Evolutionary conservation across 23 red algal genomes (phyloP).

Genomic region (Pyropia yezoensis): DNA sequence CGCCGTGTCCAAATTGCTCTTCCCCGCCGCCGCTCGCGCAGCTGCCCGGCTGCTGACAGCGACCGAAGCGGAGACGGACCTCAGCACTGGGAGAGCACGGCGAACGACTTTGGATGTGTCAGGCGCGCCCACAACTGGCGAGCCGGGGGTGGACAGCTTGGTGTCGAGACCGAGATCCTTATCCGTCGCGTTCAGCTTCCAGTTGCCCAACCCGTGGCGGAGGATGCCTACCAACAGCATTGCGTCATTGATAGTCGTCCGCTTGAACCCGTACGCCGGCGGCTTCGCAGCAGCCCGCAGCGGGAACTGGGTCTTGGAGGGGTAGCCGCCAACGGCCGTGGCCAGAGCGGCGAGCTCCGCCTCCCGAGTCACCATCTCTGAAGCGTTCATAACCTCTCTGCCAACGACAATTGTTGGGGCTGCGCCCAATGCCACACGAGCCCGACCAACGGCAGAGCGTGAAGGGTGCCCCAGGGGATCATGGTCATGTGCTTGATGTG

Average conservation of each 20-base stretch:
- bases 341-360: constrained; percentile 54
- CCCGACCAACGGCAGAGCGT: no score
- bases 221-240: constrained; percentile 76
- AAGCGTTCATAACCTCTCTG: constrained; percentile 49
- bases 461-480: no score
- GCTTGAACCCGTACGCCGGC: constrained; percentile 38
- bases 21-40: constrained; percentile 29
- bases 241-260: constrained; percentile 67
- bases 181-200: constrained; percentile 58
- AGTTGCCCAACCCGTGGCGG: constrained; percentile 84
- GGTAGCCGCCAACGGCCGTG: constrained; percentile 29
- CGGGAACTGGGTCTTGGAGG: constrained; percentile 47
- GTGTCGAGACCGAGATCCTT: constrained; percentile 42
- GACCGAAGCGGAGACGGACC: no score
- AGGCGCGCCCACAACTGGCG: constrained; percentile 32
- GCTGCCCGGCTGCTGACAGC: no score
- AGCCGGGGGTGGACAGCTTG: constrained; percentile 63
- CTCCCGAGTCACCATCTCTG: constrained; percentile 53
- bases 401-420: constrained; percentile 22
- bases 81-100: constrained; percentile 39
- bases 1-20: no score
- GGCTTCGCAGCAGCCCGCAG: constrained; percentile 39
- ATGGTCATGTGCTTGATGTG: no score
- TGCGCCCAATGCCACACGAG: no score
- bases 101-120: constrained; percentile 67